Percentiles rank a stretch among this genome's conserved stretches.
Conservation (phyloP, 176 grass and related monocot genomes). For the Rhynchospora breviuscula region DNA sequence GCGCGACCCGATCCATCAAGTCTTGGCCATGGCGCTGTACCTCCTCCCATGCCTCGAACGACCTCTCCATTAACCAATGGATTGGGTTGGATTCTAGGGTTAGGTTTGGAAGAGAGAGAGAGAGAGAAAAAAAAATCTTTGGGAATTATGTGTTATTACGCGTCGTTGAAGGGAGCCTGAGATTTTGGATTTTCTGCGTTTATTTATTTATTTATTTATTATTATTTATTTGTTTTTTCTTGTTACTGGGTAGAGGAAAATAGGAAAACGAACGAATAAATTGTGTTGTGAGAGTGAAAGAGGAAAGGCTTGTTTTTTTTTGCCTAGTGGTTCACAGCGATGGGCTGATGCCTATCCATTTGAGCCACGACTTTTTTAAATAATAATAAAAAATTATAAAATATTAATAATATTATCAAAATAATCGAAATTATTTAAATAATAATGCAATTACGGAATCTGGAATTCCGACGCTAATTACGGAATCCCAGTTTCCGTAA, state of each 20-base stretch:
- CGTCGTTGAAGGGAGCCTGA: neutral
- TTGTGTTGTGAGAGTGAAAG: neutral
- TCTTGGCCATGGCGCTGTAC: slow-evolving; percentile 93
- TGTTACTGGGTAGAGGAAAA: neutral
- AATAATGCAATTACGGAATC: too few species aligned
- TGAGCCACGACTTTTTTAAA: too few species aligned
- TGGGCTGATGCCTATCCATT: neutral
- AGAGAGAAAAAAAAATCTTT: neutral
- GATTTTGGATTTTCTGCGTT: neutral
- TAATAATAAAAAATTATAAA: too few species aligned
- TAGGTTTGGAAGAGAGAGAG: slow-evolving; percentile 9
- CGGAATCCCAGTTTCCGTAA: too few species aligned
- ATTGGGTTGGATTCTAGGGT: neutral
- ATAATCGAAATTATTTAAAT: too few species aligned
- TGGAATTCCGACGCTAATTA: too few species aligned
- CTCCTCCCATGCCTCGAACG: slow-evolving; percentile 85
- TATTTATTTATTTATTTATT: neutral
- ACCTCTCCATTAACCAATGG: slow-evolving; percentile 56
- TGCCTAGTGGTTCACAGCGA: neutral
- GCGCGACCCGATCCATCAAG: slow-evolving; percentile 68
- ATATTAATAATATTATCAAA: too few species aligned
- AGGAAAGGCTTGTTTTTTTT: neutral
- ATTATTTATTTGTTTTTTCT: neutral
- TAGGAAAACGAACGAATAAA: neutral
- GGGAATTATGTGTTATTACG: neutral